Evolutionary conservation across 768 basidiomycete species (phyloP).

Genomic region (Amanita exitialis): DNA sequence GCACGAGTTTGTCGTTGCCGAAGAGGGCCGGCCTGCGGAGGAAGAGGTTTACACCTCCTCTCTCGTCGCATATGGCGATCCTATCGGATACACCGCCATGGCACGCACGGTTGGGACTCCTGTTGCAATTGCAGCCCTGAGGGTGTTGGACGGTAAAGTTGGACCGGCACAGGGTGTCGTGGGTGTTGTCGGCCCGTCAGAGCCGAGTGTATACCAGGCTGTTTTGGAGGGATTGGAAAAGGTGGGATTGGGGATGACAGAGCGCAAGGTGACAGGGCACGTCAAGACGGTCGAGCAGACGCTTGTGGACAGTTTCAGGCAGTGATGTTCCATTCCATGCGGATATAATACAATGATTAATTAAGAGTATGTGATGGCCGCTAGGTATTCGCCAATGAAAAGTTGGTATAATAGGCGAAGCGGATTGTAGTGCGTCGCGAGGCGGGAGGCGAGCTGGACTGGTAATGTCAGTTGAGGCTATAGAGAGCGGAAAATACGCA

Average conservation of each 20-base stretch:
- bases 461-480: not conserved
- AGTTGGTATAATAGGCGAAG: slow-evolving; percentile 40
- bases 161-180: slow-evolving; percentile 16
- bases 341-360: not conserved
- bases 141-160: slow-evolving; percentile 53
- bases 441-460: slow-evolving; percentile 37
- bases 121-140: slow-evolving; percentile 71
- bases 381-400: slow-evolving; percentile 36
- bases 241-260: slow-evolving; percentile 41
- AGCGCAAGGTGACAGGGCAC: slow-evolving; percentile 12
- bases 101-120: slow-evolving; percentile 85
- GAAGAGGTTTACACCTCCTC: slow-evolving; percentile 59
- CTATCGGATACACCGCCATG: slow-evolving; percentile 57
- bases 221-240: slow-evolving; percentile 54
- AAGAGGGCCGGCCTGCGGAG: slow-evolving; percentile 8
- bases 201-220: slow-evolving; percentile 46
- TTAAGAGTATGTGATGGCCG: slow-evolving; percentile 29
- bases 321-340: not conserved
- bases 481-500: slow-evolving; percentile 16
- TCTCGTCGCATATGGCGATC: slow-evolving; percentile 46
- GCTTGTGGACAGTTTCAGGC: not conserved
- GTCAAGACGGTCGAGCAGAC: slow-evolving; percentile 2
- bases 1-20: slow-evolving; percentile 63
- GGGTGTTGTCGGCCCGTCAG: slow-evolving; percentile 65
- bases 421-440: slow-evolving; percentile 49